Conservation (phyloP, 2,329 filamentous ascomycete species). For the Scedosporium dehoogii region DNA sequence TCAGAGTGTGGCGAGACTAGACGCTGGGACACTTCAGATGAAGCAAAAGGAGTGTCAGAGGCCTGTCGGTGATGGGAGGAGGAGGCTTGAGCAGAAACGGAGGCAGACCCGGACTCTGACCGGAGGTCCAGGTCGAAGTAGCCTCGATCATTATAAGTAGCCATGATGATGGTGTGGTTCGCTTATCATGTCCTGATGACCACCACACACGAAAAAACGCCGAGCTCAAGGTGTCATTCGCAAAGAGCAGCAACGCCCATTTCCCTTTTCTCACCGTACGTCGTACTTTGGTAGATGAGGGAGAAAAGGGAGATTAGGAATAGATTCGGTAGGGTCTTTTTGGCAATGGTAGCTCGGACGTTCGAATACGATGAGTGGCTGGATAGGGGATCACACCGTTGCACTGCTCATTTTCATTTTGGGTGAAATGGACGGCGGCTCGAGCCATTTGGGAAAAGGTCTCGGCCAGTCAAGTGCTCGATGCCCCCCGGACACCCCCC, state of each 20-base stretch:
- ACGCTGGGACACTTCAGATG: conserved; percentile 5
- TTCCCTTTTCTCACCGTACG: background rate
- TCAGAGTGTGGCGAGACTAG: background rate
- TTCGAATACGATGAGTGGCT: conserved; percentile 5
- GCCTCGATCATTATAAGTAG: background rate
- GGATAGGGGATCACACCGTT: conserved; percentile 5
- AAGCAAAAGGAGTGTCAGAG: conserved; percentile 5
- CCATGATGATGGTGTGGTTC: background rate
- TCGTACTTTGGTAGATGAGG: background rate
- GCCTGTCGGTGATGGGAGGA: conserved; percentile 1
- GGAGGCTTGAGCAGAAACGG: background rate
- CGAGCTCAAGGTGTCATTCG: background rate
- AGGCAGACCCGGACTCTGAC: background rate
- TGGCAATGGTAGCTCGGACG: background rate
- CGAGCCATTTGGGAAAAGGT: background rate
- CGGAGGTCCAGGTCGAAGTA: conserved; percentile 1
- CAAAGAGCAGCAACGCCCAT: background rate
- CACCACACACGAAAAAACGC: background rate
- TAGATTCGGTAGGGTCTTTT: background rate
- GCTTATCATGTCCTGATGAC: background rate
- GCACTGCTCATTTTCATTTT: conserved; percentile 4
- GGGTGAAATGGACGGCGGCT: conserved; percentile 3
- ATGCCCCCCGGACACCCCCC: background rate
- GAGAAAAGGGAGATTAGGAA: background rate
- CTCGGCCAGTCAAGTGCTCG: background rate